phyloP scores from a whole-genome alignment of 768 basidiomycete species.

The Phaffia tasmanica region DNA sequence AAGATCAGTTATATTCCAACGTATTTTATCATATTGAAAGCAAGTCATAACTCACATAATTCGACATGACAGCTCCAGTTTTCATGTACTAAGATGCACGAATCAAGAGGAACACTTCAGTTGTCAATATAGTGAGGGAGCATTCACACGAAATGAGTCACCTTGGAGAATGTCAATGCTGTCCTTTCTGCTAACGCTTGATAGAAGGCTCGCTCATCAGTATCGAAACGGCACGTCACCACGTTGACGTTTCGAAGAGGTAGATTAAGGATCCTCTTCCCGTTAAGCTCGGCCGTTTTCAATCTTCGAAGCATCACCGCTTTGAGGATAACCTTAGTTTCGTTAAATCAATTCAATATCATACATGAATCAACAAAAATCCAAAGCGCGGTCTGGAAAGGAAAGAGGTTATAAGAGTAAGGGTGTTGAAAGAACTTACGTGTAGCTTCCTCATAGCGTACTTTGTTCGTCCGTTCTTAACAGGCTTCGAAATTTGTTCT shows the following conservation, averaged over 20 bases:
- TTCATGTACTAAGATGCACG: conserved; percentile 30
- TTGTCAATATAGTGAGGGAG: conserved; percentile 38
- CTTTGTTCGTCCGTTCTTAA: conserved; percentile 54
- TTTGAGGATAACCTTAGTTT: conserved; percentile 57
- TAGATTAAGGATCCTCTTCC: conserved; percentile 68
- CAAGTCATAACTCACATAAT: conserved; percentile 30
- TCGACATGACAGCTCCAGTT: conserved; percentile 35
- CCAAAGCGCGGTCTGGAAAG: background rate
- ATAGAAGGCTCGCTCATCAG: conserved; percentile 71
- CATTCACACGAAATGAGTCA: conserved; percentile 20
- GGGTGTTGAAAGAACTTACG: background rate
- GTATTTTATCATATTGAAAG: too few relatives aligned
- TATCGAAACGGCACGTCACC: conserved; percentile 64
- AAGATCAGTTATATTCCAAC: background rate
- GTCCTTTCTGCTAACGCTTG: conserved; percentile 53
- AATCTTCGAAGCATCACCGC: conserved; percentile 80
- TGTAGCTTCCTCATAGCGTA: conserved; percentile 27
- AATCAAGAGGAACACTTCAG: conserved; percentile 30
- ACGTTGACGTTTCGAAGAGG: conserved; percentile 62
- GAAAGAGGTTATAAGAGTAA: background rate
- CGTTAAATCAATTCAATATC: background rate
- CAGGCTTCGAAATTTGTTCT: conserved; percentile 61
- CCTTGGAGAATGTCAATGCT: conserved; percentile 48
- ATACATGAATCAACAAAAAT: background rate
- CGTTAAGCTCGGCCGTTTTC: conserved; percentile 49